Evolutionary conservation across 2,329 filamentous ascomycete genomes (phyloP), one percentile per base, ranked within the genome.

Genomic region (Exophiala viscosa): DNA sequence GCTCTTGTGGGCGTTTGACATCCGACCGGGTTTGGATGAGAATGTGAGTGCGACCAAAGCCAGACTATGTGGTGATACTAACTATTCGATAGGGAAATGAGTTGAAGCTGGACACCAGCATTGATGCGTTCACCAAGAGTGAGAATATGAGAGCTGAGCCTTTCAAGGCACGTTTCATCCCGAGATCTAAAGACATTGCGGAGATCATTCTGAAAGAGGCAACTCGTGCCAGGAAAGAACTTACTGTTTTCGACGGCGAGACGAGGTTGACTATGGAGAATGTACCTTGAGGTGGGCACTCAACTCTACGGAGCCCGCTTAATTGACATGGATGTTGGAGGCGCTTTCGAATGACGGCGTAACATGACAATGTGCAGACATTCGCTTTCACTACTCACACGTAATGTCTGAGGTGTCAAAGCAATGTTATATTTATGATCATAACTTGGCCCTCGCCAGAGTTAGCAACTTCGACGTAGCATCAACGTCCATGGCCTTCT

Each of bases 1-100:
- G 11, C 61, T 83, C 23, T 68, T 84, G 5, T 84, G 81, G 79
- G 80, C 72, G 0, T 84, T 83, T 60, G 70, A 72, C 49, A 76
- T 83, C 51, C 64, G 70, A 47, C 70, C 72, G 40, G 70, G 66
- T 31, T 50, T 70, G 10, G 70, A 74, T 60, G 60, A 61, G 23
- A 50, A 53, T 18, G 54, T 57, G 20, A 47, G 55, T 54, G 42
- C 14, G 5, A 14, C 15, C 11, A 31, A 3, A 17, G 3, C 17
- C 11, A 11, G 28, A 31, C 14, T 10, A 14, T 20, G n/a, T 39
- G 15, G 11, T 39, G 33, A 11, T 33, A 41, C 20, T 31, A 18
- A 17, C n/a, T 38, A 17, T 40, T 35, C 11, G 5, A 28, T 14
- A 57, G 49, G 54, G 54, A 1, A 31, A 41, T 11, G 54, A 57